Evolutionary conservation across 73 alveolate genomes (phyloP), one percentile per base, ranked within the genome.

Genomic region (Paramecium octaurelia): DNA sequence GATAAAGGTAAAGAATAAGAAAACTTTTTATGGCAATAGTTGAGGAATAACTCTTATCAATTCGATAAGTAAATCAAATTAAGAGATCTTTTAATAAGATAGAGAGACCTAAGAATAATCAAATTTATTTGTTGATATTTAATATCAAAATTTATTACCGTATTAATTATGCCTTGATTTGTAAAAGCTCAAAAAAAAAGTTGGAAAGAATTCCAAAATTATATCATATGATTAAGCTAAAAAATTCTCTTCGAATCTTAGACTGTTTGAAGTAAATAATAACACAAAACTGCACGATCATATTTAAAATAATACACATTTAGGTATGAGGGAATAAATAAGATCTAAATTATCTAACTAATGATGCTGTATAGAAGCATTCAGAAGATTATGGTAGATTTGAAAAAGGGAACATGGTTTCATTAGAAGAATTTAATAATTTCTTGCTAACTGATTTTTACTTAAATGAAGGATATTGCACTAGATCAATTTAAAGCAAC

Each of bases 281-380:
- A 42, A 35, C 21, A n/a, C 77, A 70, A 58, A 60, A 42, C 44
- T 50, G 12, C 94, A 85, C 21, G 54, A 64, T 46, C 94, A 59
- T 40, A 44, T 75, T 29, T 58, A 84, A 86, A 54, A 57, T 93
- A 64, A 93, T 58, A 64, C 46, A 4, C 85, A 93, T n/a, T n/a
- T n/a, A n/a, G n/a, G n/a, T n/a, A n/a, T n/a, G n/a, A n/a, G n/a
- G n/a, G n/a, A n/a, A n/a, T n/a, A n/a, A n/a, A n/a, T n/a, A n/a
- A n/a, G n/a, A n/a, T n/a, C n/a, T n/a, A n/a, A n/a, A n/a, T n/a
- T n/a, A n/a, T 59, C 43, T 96, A 8, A 96, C 98, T 42, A 96
- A 96, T 93, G 97, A 95, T 57, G 98, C 98, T 20, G 94, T 95
- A 18, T 94, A 95, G 69, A 93, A 96, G 89, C 58, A 93, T 23